A percentile compares a stretch with the other conserved stretches of the same genome.
These are phyloP conservation scores for Apophysomyces variabilis DNA, from an alignment of 371 early-diverging fungal species.

Conservation along the genomic window DNA sequence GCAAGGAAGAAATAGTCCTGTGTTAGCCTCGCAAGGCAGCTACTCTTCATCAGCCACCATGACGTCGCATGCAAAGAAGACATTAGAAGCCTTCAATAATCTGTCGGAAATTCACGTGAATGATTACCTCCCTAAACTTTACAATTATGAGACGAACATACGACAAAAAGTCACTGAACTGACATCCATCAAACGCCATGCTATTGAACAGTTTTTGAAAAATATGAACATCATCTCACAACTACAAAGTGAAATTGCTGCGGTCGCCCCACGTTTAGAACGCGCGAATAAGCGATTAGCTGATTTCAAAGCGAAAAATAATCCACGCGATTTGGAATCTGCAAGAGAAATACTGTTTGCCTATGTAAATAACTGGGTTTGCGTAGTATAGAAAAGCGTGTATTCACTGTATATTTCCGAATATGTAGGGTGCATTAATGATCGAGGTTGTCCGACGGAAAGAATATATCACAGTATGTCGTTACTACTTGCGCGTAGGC, in stretches of 20 bases:
- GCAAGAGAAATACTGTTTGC: conserved; percentile 36
- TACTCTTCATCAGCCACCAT: not conserved
- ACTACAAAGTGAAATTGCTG: conserved; percentile 56
- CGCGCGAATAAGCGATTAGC: conserved; percentile 25
- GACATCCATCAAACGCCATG: conserved; percentile 29
- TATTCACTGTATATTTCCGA: no score
- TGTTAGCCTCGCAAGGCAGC: not conserved
- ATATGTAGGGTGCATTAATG: conserved; percentile 58
- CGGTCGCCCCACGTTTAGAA: conserved; percentile 39
- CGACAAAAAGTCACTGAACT: conserved; percentile 38
- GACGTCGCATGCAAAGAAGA: conserved; percentile 37
- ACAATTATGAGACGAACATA: conserved; percentile 37
- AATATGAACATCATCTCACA: conserved; percentile 49
- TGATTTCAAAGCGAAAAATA: conserved; percentile 32
- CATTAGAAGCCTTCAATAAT: conserved; percentile 62
- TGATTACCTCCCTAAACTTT: conserved; percentile 64
- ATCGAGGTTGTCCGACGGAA: conserved; percentile 76
- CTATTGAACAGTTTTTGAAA: conserved; percentile 41
- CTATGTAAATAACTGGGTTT: conserved; percentile 33
- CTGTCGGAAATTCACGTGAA: conserved; percentile 64
- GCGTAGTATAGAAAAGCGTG: no score
- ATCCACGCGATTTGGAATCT: conserved; percentile 25
- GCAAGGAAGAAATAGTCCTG: not conserved
- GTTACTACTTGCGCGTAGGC: not conserved
- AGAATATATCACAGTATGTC: conserved; percentile 62